phyloP scores from a whole-genome alignment of 2,329 filamentous ascomycete genomes.

The Calonectria pseudoturangicola region DNA sequence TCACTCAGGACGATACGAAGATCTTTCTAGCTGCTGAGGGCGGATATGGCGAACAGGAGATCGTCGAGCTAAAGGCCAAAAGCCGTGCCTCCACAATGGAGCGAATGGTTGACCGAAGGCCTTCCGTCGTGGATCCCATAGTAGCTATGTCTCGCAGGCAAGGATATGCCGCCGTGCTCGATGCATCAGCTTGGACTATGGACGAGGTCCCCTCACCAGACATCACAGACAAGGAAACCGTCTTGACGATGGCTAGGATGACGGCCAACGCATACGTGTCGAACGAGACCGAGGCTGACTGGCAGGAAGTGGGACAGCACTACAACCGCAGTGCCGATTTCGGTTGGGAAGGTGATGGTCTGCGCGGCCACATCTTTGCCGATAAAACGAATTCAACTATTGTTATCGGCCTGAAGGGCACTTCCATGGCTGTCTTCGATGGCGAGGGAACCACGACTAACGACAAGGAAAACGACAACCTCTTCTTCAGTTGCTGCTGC shows the following conservation, averaged over 20 bases:
- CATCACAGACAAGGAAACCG: constrained; percentile 87
- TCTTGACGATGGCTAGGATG: constrained; percentile 91
- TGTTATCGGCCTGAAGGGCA: constrained; percentile 95
- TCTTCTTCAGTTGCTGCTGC: constrained; percentile 99
- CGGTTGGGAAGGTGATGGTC: constrained; percentile 92
- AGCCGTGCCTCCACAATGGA: constrained; percentile 84
- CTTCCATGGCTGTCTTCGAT: constrained; percentile 92
- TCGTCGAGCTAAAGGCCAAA: constrained; percentile 74
- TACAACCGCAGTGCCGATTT: constrained; percentile 94
- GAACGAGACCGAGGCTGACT: constrained; percentile 82
- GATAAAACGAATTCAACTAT: constrained; percentile 91
- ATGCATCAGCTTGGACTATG: constrained; percentile 86
- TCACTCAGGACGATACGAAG: constrained; percentile 71
- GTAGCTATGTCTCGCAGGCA: constrained; percentile 82
- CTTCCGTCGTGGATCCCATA: constrained; percentile 85
- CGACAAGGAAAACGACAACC: constrained; percentile 97
- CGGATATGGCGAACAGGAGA: constrained; percentile 69
- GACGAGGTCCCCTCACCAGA: constrained; percentile 88
- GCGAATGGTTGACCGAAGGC: constrained; percentile 85
- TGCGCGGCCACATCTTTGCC: constrained; percentile 93
- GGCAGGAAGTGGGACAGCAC: constrained; percentile 85
- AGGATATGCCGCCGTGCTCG: constrained; percentile 80
- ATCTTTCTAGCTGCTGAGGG: constrained; percentile 79
- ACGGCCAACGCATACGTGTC: constrained; percentile 92
- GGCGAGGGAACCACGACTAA: constrained; percentile 98